Conservation (phyloP, 1,139 yeast species). For the Chernovozyma sophiae-reginae region DNA sequence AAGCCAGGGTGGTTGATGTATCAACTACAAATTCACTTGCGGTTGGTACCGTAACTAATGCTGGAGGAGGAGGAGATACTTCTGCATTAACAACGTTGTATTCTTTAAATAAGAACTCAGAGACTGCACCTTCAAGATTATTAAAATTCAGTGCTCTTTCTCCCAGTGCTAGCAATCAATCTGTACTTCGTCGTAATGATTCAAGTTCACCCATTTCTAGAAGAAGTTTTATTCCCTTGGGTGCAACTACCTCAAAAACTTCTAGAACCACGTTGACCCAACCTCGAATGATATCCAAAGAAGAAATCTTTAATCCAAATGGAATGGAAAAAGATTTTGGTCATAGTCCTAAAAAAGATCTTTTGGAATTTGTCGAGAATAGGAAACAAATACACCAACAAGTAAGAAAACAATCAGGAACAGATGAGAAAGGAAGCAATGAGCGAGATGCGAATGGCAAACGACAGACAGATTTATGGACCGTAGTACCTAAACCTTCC, state of each 20-base stretch:
- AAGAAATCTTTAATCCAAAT: constrained; percentile 1
- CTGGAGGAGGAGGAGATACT: constrained; percentile 16
- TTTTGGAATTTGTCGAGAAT: neutral
- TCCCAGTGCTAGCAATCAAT: neutral
- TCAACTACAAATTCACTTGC: constrained; percentile 34
- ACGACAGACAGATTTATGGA: constrained; percentile 44
- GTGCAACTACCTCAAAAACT: neutral
- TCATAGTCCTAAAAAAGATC: constrained; percentile 2
- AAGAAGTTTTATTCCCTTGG: constrained; percentile 1
- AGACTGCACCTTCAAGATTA: neutral
- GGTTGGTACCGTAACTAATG: constrained; percentile 35
- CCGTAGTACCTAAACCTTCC: constrained; percentile 67
- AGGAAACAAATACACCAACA: neutral
- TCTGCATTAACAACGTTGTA: constrained; percentile 42
- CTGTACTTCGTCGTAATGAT: neutral
- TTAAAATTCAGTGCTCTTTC: neutral
- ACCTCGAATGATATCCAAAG: constrained; percentile 2
- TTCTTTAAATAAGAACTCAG: constrained; percentile 31
- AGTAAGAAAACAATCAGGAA: neutral
- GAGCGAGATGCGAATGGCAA: neutral
- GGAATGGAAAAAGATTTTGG: constrained; percentile 1
- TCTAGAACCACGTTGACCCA: neutral
- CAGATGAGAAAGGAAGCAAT: neutral
- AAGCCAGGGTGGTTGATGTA: constrained; percentile 16
- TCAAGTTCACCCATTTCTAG: neutral